Evolutionary conservation across 352 stramenopile genomes (phyloP).

Genomic region (Thalassiosira livingstoniorum): DNA sequence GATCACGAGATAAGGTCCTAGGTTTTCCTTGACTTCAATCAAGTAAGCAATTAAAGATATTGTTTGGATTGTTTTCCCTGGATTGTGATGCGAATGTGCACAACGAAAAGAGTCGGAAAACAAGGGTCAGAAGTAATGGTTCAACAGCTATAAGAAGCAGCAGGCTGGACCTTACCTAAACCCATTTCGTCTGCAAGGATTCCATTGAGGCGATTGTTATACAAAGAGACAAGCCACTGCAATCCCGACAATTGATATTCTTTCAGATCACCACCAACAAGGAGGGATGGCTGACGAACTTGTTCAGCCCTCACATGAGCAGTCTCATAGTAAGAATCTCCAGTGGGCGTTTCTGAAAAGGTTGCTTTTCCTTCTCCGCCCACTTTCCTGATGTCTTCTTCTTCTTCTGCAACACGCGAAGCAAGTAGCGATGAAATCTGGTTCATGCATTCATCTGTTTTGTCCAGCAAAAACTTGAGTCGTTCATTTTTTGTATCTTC

Average conservation of each 20-base stretch:
- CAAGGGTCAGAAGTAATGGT: too few relatives aligned
- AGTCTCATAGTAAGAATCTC: conserved; percentile 85
- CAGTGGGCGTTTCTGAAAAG: conserved; percentile 75
- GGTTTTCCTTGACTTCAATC: conserved; percentile 88
- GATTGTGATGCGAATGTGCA: too few relatives aligned
- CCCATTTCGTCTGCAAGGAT: conserved; percentile 94
- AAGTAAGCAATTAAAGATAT: conserved; percentile 89
- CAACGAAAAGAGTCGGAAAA: too few relatives aligned
- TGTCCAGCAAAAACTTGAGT: conserved; percentile 94
- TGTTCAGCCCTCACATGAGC: conserved; percentile 86
- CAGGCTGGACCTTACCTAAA: conserved; percentile 82
- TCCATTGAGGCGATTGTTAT: conserved; percentile 98
- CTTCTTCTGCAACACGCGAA: conserved; percentile 84
- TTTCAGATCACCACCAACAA: conserved; percentile 88
- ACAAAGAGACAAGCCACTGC: conserved; percentile 98
- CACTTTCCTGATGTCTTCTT: conserved; percentile 60
- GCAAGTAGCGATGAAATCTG: conserved; percentile 94
- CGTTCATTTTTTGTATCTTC: conserved; percentile 98
- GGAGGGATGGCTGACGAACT: conserved; percentile 86
- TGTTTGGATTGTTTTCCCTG: conserved; percentile 95
- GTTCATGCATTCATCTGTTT: conserved; percentile 96
- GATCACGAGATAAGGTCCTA: conserved; percentile 98
- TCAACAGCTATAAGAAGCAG: too few relatives aligned
- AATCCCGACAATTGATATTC: conserved; percentile 98
- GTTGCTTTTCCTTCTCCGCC: conserved; percentile 50